Evolutionary conservation across 2,329 filamentous ascomycete species (phyloP).

Genomic region (Cercospora zeina): DNA sequence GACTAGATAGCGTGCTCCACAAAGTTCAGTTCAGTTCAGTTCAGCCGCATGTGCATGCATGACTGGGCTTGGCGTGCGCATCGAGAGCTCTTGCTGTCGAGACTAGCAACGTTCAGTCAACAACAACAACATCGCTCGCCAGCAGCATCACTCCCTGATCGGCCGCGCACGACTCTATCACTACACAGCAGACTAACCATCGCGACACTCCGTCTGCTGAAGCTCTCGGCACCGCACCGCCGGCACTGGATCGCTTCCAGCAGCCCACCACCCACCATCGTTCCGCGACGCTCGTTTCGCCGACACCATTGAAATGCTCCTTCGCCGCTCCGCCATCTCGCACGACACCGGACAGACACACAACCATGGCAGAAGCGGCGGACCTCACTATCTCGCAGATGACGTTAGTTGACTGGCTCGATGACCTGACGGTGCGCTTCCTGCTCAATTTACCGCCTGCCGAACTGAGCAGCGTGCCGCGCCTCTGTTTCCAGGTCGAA

Average conservation of each 20-base stretch:
- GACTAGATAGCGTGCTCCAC: neutral
- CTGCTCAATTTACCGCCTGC: conserved; percentile 94
- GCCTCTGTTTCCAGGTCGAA: conserved; percentile 98
- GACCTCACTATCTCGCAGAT: conserved; percentile 62
- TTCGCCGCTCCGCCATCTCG: conserved; percentile 28
- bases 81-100: neutral
- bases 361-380: conserved; percentile 57
- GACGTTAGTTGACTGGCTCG: conserved; percentile 92
- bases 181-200: conserved; percentile 2
- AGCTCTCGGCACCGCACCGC: neutral
- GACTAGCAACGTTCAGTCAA: conserved; percentile 3
- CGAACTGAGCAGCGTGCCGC: conserved; percentile 83
- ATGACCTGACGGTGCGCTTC: conserved; percentile 97
- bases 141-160: neutral
- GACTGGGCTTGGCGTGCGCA: neutral
- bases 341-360: conserved; percentile 48
- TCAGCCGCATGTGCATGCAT: neutral
- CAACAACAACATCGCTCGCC: neutral
- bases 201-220: conserved; percentile 14
- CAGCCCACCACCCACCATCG: conserved; percentile 10
- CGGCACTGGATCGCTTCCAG: conserved; percentile 19
- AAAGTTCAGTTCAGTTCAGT: neutral
- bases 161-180: neutral
- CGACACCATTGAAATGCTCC: conserved; percentile 25
- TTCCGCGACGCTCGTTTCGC: conserved; percentile 3